phyloP scores from a whole-genome alignment of 2,329 filamentous ascomycete genomes.

The Hypoxylon sp. region DNA sequence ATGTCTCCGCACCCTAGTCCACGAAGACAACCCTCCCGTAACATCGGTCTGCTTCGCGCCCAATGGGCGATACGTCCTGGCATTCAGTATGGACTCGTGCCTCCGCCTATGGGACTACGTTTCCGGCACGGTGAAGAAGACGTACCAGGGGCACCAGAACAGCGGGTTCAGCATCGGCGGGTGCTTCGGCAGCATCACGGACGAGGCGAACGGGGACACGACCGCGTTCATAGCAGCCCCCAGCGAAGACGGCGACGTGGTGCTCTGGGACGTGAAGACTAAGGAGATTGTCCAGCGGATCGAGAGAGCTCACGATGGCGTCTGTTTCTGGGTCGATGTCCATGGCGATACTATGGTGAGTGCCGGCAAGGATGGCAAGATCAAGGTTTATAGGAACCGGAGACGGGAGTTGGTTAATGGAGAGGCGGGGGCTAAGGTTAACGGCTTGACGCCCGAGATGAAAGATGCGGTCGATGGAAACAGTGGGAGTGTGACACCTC shows the following conservation, averaged over 20 bases:
- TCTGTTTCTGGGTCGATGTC: slow-evolving; percentile 77
- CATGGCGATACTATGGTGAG: slow-evolving; percentile 70
- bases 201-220: slow-evolving; percentile 28
- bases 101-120: slow-evolving; percentile 97
- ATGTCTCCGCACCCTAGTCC: slow-evolving; percentile 92
- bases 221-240: slow-evolving; percentile 80
- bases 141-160: slow-evolving; percentile 94
- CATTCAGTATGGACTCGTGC: slow-evolving; percentile 91
- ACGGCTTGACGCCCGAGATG: slow-evolving; percentile 6
- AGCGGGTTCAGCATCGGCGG: slow-evolving; percentile 87
- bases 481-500: slow-evolving; percentile 67
- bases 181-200: slow-evolving; percentile 79
- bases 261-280: slow-evolving; percentile 91
- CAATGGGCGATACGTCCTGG: slow-evolving; percentile 93
- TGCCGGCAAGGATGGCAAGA: slow-evolving; percentile 68
- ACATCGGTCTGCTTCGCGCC: slow-evolving; percentile 92
- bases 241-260: slow-evolving; percentile 87
- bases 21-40: slow-evolving; percentile 95
- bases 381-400: slow-evolving; percentile 64
- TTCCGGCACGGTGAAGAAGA: slow-evolving; percentile 92
- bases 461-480: slow-evolving; percentile 54
- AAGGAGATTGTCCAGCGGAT: slow-evolving; percentile 85
- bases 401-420: slow-evolving; percentile 37
- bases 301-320: slow-evolving; percentile 66
- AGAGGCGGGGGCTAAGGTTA: background rate